A percentile compares a stretch with the other conserved stretches of the same genome.
These are phyloP conservation scores for Penicillium mononematosum DNA, from an alignment of 495 filamentous ascomycete species.

Conservation along the genomic window DNA sequence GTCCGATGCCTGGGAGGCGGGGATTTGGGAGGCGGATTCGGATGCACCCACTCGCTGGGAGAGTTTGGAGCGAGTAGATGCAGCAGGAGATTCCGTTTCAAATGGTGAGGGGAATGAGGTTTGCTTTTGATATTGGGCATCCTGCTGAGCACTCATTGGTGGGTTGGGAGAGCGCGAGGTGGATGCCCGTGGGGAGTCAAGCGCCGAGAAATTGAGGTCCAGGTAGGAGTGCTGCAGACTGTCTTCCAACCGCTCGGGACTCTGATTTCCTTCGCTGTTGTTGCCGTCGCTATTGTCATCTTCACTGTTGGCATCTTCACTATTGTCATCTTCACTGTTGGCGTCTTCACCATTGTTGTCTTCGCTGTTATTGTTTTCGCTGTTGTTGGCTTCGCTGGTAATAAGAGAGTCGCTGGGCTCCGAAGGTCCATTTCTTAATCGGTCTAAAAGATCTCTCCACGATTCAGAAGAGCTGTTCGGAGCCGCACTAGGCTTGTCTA, in stretches of 20 bases:
- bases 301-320: conserved; percentile 5
- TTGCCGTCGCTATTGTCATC: conserved; percentile 3
- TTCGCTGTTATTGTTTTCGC: too few relatives aligned
- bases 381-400: conserved; percentile 7
- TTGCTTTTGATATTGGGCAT: conserved; percentile 11
- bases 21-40: conserved; percentile 12
- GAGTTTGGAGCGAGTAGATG: conserved; percentile 16
- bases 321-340: conserved; percentile 1
- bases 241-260: background rate
- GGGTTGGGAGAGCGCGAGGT: conserved; percentile 17
- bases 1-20: conserved; percentile 27
- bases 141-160: conserved; percentile 17
- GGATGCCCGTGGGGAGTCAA: conserved; percentile 1
- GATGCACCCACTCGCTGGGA: background rate
- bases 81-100: conserved; percentile 11
- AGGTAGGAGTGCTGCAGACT: conserved; percentile 10
- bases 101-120: conserved; percentile 7
- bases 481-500: conserved; percentile 1
- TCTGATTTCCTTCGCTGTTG: conserved; percentile 7
- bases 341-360: too few relatives aligned
- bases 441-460: conserved; percentile 11
- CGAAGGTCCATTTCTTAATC: conserved; percentile 19
- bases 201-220: background rate
- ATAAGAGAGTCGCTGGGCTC: conserved; percentile 6
- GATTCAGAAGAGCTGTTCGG: background rate